Evolutionary conservation across 1,284 basidiomycete species (phyloP).

Genomic region (Melanopsichium pennsylvanicum): DNA sequence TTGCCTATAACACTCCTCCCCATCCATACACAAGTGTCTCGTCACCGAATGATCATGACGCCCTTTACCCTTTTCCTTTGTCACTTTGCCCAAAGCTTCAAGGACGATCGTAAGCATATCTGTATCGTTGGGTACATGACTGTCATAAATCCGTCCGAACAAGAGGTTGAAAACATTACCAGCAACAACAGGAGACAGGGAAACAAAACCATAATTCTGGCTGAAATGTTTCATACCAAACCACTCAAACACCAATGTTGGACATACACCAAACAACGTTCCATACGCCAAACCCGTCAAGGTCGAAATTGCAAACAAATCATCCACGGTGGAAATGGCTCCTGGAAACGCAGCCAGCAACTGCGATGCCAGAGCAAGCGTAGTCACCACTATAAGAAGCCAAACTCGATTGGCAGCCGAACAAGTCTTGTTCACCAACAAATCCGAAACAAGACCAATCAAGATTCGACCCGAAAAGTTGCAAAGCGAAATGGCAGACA

Average conservation of each 20-base stretch:
- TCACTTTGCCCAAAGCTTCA: background rate
- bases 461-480: conserved; percentile 83
- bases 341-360: conserved; percentile 56
- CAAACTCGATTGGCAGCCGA: conserved; percentile 48
- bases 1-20: conserved; percentile 62
- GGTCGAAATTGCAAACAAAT: conserved; percentile 79
- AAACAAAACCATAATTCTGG: conserved; percentile 85
- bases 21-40: conserved; percentile 53
- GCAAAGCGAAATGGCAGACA: conserved; percentile 82
- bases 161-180: conserved; percentile 84
- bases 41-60: conserved; percentile 3
- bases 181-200: conserved; percentile 78
- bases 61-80: background rate
- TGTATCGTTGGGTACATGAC: conserved; percentile 26
- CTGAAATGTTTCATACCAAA: conserved; percentile 83
- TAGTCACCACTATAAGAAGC: conserved; percentile 55
- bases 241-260: conserved; percentile 82
- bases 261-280: conserved; percentile 77
- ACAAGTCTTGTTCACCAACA: conserved; percentile 41
- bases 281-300: conserved; percentile 80
- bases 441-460: conserved; percentile 81
- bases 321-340: conserved; percentile 71
- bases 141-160: conserved; percentile 72
- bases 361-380: conserved; percentile 55
- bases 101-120: background rate